These are phyloP conservation scores for Odontarrhena argentea DNA, from an alignment of 345 rosid species.

Conservation along the genomic window DNA sequence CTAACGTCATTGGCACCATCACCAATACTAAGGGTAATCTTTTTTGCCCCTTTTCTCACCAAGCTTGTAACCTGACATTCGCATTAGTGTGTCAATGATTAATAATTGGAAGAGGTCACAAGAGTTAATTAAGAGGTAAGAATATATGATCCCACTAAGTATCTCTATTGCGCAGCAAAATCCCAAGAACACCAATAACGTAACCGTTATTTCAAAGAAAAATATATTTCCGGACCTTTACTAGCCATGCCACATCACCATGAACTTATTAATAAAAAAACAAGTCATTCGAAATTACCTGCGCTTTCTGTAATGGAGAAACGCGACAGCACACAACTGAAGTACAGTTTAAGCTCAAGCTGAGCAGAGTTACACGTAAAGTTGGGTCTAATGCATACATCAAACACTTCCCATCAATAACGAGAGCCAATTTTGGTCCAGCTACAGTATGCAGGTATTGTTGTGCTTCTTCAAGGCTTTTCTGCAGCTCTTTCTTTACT, in stretches of 20 bases:
- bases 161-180: neutral
- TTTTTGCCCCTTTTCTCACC: slow-evolving; percentile 87
- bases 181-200: neutral
- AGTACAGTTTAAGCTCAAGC: slow-evolving; percentile 89
- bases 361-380: slow-evolving; percentile 79
- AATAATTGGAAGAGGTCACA: neutral
- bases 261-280: neutral
- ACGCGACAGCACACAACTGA: slow-evolving; percentile 98
- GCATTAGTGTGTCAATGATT: slow-evolving; percentile 7
- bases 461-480: slow-evolving; percentile 83
- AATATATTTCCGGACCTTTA: slow-evolving; percentile 4
- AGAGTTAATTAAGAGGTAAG: neutral
- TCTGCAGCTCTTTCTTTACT: slow-evolving; percentile 69
- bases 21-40: slow-evolving; percentile 95
- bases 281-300: slow-evolving; percentile 51
- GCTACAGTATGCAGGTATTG: slow-evolving; percentile 49
- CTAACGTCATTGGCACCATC: slow-evolving; percentile 99
- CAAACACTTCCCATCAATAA: slow-evolving; percentile 95
- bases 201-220: neutral
- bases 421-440: slow-evolving; percentile 82
- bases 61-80: slow-evolving; percentile 81
- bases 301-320: slow-evolving; percentile 98
- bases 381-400: slow-evolving; percentile 91
- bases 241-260: slow-evolving; percentile 14
- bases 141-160: slow-evolving; percentile 11